Conservation (phyloP, 31 red algal genomes). For the Bonnemaisonia californica region DNA sequence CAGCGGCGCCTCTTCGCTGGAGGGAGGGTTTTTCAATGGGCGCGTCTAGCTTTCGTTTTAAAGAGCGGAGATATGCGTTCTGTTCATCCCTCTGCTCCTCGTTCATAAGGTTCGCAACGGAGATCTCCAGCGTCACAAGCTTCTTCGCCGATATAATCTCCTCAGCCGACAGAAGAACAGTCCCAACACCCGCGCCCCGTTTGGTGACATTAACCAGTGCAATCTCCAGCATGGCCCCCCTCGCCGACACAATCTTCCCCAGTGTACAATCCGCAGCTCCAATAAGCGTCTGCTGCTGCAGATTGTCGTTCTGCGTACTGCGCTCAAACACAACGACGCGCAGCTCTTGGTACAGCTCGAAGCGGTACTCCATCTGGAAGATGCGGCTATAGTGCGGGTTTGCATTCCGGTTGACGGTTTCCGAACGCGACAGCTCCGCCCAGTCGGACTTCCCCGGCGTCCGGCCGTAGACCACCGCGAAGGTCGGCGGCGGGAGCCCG, state of each 20-base stretch:
- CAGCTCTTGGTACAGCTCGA: constrained; percentile 73
- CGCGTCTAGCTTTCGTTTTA: constrained; percentile 45
- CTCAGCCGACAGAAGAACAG: constrained; percentile 49
- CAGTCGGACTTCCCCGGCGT: constrained; percentile 61
- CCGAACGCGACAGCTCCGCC: constrained; percentile 56
- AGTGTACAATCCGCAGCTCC: constrained; percentile 71
- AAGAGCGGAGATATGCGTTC: constrained; percentile 28
- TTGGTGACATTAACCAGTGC: constrained; percentile 37
- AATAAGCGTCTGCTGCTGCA: constrained; percentile 62
- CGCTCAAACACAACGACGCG: constrained; percentile 71
- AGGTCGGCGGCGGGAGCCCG: constrained; percentile 39
- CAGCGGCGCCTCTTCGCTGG: constrained; percentile 32
- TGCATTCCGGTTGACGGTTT: constrained; percentile 28
- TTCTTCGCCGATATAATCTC: constrained; percentile 76
- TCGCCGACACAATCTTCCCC: constrained; percentile 61
- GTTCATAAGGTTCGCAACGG: constrained; percentile 57
- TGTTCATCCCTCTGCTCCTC: constrained; percentile 34
- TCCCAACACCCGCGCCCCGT: constrained; percentile 13
- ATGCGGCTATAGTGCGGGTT: constrained; percentile 51
- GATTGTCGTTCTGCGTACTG: constrained; percentile 34
- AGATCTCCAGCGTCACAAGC: constrained; percentile 47
- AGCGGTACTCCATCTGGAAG: constrained; percentile 71
- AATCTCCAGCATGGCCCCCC: constrained; percentile 46
- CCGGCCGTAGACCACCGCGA: constrained; percentile 66
- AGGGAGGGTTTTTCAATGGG: constrained; percentile 42